A percentile compares a stretch with the other conserved stretches of the same genome.
phyloP scores from a whole-genome alignment of 2,329 filamentous ascomycete species.

The Conoideocrella luteorostrata region DNA sequence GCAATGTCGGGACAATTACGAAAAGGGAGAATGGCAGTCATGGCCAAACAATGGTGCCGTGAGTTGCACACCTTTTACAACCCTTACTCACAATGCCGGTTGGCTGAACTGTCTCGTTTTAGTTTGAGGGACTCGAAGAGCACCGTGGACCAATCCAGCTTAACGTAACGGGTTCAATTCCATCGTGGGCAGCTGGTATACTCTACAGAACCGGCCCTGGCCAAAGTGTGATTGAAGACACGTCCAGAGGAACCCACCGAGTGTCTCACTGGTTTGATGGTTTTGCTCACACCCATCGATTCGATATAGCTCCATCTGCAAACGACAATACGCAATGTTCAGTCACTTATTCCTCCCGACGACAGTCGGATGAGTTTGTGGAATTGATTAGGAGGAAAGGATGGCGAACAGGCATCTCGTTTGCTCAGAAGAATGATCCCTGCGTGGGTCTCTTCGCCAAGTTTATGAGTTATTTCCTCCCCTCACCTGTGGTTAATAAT shows the following conservation, averaged over 20 bases:
- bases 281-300: slow-evolving; percentile 64
- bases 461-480: slow-evolving; percentile 54
- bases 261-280: slow-evolving; percentile 79
- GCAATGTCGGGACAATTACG: slow-evolving; percentile 19
- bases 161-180: slow-evolving; percentile 58
- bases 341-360: slow-evolving; percentile 66
- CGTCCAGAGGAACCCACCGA: slow-evolving; percentile 51
- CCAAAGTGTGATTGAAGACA: slow-evolving; percentile 52
- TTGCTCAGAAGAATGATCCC: slow-evolving; percentile 66
- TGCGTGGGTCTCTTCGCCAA: slow-evolving; percentile 70
- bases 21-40: slow-evolving; percentile 28
- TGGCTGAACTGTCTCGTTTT: slow-evolving; percentile 1
- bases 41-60: slow-evolving; percentile 45
- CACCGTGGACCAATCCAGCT: slow-evolving; percentile 60
- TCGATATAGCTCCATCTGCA: slow-evolving; percentile 52
- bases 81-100: too few species aligned
- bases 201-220: slow-evolving; percentile 73
- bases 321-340: slow-evolving; percentile 18
- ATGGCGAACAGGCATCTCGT: slow-evolving; percentile 49
- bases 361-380: slow-evolving; percentile 58
- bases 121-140: slow-evolving; percentile 65
- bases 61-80: slow-evolving; percentile 12
- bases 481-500: slow-evolving; percentile 42
- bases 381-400: slow-evolving; percentile 56
- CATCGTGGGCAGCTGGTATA: slow-evolving; percentile 62